Conservation (phyloP, 164 flowering plant species). For the Macadamia integrifolia region DNA sequence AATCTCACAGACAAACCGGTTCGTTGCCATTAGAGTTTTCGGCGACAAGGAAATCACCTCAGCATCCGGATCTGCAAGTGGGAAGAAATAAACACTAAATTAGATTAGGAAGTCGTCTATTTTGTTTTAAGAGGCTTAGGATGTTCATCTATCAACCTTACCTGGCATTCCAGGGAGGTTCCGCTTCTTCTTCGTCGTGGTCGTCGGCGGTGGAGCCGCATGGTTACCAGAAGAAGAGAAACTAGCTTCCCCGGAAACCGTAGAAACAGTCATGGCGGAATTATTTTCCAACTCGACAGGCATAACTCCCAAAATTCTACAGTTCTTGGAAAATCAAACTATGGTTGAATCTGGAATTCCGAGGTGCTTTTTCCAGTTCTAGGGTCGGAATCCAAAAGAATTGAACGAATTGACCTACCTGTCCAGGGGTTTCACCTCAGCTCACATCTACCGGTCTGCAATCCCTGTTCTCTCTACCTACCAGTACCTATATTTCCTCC, state of each 20-base stretch:
- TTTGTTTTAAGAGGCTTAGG: not conserved
- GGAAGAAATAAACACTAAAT: not conserved
- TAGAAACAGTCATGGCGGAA: constrained; percentile 31
- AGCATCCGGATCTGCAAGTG: constrained; percentile 70
- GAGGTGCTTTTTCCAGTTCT: not conserved
- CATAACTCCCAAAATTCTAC: constrained; percentile 2
- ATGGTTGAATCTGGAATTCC: not conserved
- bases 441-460: constrained; percentile 4
- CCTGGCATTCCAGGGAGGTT: constrained; percentile 91
- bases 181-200: constrained; percentile 51
- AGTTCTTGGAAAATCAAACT: not conserved
- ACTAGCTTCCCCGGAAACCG: constrained; percentile 50
- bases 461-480: not conserved
- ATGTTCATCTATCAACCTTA: constrained; percentile 6
- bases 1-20: constrained; percentile 72
- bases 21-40: constrained; percentile 61
- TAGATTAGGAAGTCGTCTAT: not conserved
- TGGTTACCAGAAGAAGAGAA: constrained; percentile 33
- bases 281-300: constrained; percentile 34
- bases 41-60: constrained; percentile 71
- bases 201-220: constrained; percentile 10
- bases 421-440: not conserved
- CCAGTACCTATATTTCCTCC: not conserved
- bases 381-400: not conserved
- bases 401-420: not conserved